A percentile compares a stretch with the other conserved stretches of the same genome.
phyloP scores from a whole-genome alignment of 371 early-diverging fungal species.

The Dichotomocladium elegans region DNA sequence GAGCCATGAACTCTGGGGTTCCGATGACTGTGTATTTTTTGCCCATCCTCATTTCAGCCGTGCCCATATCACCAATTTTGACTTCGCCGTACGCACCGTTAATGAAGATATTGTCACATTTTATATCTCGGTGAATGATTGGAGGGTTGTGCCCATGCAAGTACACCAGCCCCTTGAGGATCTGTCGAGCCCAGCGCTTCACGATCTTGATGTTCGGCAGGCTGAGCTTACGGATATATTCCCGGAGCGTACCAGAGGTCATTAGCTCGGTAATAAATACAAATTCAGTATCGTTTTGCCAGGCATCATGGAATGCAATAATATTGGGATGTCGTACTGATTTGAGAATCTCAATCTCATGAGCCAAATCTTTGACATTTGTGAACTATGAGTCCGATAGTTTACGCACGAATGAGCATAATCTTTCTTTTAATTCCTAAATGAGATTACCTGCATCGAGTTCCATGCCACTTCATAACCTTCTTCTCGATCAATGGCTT shows the following conservation, averaged over 20 bases:
- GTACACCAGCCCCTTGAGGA: slow-evolving; percentile 72
- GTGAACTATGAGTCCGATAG: too few relatives aligned
- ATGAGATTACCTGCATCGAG: slow-evolving; percentile 40
- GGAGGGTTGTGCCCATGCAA: slow-evolving; percentile 73
- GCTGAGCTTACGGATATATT: slow-evolving; percentile 54
- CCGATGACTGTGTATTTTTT: slow-evolving; percentile 78
- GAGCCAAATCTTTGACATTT: slow-evolving; percentile 51
- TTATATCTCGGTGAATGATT: slow-evolving; percentile 81
- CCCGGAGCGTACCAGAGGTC: slow-evolving; percentile 73
- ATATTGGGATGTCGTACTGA: slow-evolving; percentile 73
- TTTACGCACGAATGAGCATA: too few relatives aligned
- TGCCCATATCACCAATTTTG: slow-evolving; percentile 83
- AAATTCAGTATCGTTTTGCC: slow-evolving; percentile 59
- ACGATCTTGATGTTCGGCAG: slow-evolving; percentile 62
- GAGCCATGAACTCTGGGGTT: slow-evolving; percentile 81
- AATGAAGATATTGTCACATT: slow-evolving; percentile 77
- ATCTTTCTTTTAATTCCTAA: slow-evolving; percentile 6
- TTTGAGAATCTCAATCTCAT: slow-evolving; percentile 71
- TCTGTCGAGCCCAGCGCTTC: slow-evolving; percentile 68
- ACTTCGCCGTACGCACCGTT: slow-evolving; percentile 77
- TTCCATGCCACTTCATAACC: slow-evolving; percentile 89
- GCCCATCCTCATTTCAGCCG: slow-evolving; percentile 69
- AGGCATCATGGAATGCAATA: slow-evolving; percentile 70
- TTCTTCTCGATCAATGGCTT: slow-evolving; percentile 77
- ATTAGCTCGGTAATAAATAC: slow-evolving; percentile 83